Evolutionary conservation across 306 rosid genomes (phyloP), one percentile per base, ranked within the genome.

Genomic region (Citrullus mucosospermus): DNA sequence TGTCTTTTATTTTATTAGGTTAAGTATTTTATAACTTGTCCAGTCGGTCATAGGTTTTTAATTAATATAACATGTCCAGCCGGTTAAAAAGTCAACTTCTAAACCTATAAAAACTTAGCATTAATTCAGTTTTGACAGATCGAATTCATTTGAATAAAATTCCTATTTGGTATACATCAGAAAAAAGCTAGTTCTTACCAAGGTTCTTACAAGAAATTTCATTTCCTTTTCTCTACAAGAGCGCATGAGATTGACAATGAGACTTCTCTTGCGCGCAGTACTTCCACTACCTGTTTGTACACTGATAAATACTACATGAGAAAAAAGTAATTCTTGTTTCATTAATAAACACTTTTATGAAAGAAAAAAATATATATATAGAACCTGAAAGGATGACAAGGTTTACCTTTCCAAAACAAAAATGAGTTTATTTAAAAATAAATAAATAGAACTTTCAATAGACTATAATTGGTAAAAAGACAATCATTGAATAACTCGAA

Each of bases 141-240:
- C 28, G 28, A 25, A 25, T 25, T 25, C 28, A 25, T 25, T 25
- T 25, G 28, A 25, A 25, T 25, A 25, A 25, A 25, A 25, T 25
- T 25, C 28, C 28, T 25, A 25, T 25, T 25, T 25, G 28, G 28
- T 25, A 25, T 25, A 25, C 28, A 25, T 25, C 28, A 25, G 28
- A 25, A 43, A 43, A 8, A 7, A 43, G 46, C 46, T 0, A 43
- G 46, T 43, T 43, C 46, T 91, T 93, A 93, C 98, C 98, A 93
- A 88, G 78, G 98, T 91, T 54, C 98, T 91, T 78, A 93, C 97
- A 78, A 93, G 96, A 87, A 88, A 91, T 88, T 93, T 93, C 76
- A 89, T 89, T 88, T 93, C 98, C 87, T 89, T 93, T 87, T 91
- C 98, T 57, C 96, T 90, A 75, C 97, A 93, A 54, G 96, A 88